These are phyloP conservation scores for Camellia sinensis DNA, from an alignment of 148 eudicot species.

Conservation along the genomic window DNA sequence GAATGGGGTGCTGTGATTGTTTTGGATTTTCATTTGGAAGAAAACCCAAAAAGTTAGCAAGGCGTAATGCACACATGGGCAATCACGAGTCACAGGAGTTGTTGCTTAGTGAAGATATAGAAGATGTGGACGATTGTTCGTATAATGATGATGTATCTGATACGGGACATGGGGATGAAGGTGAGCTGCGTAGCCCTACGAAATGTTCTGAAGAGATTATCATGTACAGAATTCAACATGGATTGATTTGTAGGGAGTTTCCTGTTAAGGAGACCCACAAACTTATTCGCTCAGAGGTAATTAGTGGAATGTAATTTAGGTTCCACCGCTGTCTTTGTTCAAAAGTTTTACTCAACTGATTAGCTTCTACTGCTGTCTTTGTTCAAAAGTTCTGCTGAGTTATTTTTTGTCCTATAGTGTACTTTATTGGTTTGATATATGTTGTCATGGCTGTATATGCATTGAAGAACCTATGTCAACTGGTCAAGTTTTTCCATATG, in stretches of 20 bases:
- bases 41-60: conserved; percentile 36
- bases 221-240: conserved; percentile 46
- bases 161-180: conserved; percentile 47
- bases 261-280: conserved; percentile 75
- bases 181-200: conserved; percentile 46
- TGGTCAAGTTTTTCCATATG: neutral
- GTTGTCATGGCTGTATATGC: neutral
- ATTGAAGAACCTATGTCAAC: neutral
- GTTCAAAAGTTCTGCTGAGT: neutral
- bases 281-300: conserved; percentile 79
- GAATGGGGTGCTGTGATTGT: conserved; percentile 95
- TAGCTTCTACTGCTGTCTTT: neutral
- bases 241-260: conserved; percentile 68
- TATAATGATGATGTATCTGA: conserved; percentile 47
- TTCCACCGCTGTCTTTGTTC: neutral
- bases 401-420: neutral
- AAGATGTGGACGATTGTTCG: conserved; percentile 39
- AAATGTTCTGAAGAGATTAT: conserved; percentile 74
- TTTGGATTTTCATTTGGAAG: conserved; percentile 67
- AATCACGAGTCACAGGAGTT: conserved; percentile 45
- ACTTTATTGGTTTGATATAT: neutral
- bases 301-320: neutral
- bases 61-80: conserved; percentile 29
- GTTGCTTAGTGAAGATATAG: conserved; percentile 48
- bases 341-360: neutral